Conservation (phyloP, 352 stramenopile genomes). For the Nothophytophthora sp. region DNA sequence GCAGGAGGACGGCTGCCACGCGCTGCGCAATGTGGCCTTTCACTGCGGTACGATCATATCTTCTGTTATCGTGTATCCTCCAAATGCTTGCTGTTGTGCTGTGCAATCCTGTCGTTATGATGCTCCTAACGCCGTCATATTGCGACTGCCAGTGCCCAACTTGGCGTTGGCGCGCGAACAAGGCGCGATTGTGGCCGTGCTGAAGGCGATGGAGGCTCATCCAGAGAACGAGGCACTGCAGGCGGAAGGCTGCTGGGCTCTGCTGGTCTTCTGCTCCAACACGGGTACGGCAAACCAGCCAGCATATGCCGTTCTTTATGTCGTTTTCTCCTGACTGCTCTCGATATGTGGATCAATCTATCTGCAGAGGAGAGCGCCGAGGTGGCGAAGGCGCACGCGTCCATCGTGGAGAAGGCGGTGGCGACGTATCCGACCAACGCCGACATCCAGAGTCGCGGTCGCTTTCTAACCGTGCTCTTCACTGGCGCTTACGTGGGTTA, state of each 20-base stretch:
- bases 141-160: constrained; percentile 68
- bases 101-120: no score
- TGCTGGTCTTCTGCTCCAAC: constrained; percentile 84
- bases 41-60: constrained; percentile 62
- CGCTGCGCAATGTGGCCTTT: constrained; percentile 76
- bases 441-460: constrained; percentile 68
- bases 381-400: constrained; percentile 43
- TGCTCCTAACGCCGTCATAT: no score
- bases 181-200: constrained; percentile 60
- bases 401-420: constrained; percentile 49
- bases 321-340: no score
- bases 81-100: no score
- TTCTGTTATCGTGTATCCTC: no score
- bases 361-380: constrained; percentile 58
- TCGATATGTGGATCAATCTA: neutral
- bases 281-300: constrained; percentile 41
- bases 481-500: constrained; percentile 8
- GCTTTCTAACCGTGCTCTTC: constrained; percentile 66
- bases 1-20: constrained; percentile 74
- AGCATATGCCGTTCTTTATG: no score
- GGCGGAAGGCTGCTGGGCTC: constrained; percentile 69
- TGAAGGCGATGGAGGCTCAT: constrained; percentile 66
- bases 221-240: constrained; percentile 66
- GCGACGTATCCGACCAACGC: constrained; percentile 44
- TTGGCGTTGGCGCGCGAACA: constrained; percentile 58